Evolutionary conservation across 192 early-diverging fungal species (phyloP).

Genomic region (Dissophora globulifera): DNA sequence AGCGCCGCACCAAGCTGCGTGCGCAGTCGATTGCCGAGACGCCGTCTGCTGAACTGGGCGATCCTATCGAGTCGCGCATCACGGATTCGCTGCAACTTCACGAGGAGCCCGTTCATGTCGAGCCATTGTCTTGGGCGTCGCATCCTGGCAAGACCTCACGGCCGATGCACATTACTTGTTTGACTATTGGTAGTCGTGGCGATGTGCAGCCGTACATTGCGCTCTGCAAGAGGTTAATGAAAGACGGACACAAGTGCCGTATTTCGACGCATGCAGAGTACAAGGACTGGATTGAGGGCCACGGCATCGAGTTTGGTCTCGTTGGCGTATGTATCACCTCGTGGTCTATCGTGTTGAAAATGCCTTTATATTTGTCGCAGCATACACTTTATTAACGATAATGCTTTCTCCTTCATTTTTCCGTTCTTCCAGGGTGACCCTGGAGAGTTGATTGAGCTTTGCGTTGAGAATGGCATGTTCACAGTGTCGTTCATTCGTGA

Average conservation of each 20-base stretch:
- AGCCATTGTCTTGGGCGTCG: constrained; percentile 31
- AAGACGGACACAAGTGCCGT: constrained; percentile 70
- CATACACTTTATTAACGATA: too few species aligned
- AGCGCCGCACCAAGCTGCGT: constrained; percentile 20
- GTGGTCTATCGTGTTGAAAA: too few species aligned
- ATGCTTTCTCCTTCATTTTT: background rate
- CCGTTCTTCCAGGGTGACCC: constrained; percentile 39
- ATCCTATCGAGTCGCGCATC: constrained; percentile 27
- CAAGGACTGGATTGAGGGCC: constrained; percentile 69
- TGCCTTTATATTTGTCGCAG: too few species aligned
- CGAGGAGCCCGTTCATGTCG: constrained; percentile 46
- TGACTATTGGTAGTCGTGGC: constrained; percentile 80
- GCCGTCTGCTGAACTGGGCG: constrained; percentile 32
- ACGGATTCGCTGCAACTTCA: constrained; percentile 36
- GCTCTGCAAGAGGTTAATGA: constrained; percentile 70
- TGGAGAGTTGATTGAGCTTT: constrained; percentile 56
- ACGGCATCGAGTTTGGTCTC: constrained; percentile 74
- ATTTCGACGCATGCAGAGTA: constrained; percentile 78
- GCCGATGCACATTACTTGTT: constrained; percentile 69
- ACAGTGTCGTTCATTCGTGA: constrained; percentile 70
- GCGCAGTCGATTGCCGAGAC: constrained; percentile 36
- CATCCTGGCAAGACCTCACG: constrained; percentile 47
- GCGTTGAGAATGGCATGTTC: constrained; percentile 77
- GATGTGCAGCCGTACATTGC: constrained; percentile 82
- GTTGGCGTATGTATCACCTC: constrained; percentile 67